Evolutionary conservation across 805 yeast genomes (phyloP).

Genomic region (Candida schatavii): DNA sequence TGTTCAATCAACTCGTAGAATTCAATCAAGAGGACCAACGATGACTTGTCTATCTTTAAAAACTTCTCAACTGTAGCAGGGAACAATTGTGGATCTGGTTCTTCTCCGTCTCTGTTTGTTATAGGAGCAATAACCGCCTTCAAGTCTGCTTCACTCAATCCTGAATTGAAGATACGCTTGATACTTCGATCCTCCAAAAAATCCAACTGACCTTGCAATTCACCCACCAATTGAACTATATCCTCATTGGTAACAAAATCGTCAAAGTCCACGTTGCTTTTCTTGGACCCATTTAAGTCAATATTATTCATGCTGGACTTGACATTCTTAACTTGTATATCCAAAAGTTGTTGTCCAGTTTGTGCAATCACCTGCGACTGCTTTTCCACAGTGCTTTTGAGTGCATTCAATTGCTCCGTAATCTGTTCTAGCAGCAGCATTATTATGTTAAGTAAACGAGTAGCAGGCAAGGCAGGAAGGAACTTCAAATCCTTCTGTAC

Average conservation of each 20-base stretch:
- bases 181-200: constrained; percentile 73
- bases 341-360: constrained; percentile 78
- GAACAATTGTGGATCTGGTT: constrained; percentile 49
- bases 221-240: constrained; percentile 81
- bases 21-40: constrained; percentile 54
- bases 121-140: constrained; percentile 54
- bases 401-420: constrained; percentile 47
- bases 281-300: constrained; percentile 16
- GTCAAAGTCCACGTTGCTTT: constrained; percentile 35
- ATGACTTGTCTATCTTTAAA: constrained; percentile 40
- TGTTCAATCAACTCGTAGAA: constrained; percentile 81
- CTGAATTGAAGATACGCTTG: constrained; percentile 65
- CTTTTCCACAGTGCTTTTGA: constrained; percentile 55
- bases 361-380: constrained; percentile 65
- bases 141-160: constrained; percentile 39
- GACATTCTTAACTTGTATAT: constrained; percentile 61
- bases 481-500: no score
- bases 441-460: no score
- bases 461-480: no score
- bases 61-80: constrained; percentile 62
- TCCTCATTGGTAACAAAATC: constrained; percentile 81
- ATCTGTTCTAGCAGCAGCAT: constrained; percentile 20
- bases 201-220: constrained; percentile 84
- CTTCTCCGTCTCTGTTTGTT: constrained; percentile 76
- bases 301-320: constrained; percentile 27